Evolutionary conservation across 129 eudicot species (phyloP), one percentile per base, ranked within the genome.

Genomic region (Dittrichia graveolens): DNA sequence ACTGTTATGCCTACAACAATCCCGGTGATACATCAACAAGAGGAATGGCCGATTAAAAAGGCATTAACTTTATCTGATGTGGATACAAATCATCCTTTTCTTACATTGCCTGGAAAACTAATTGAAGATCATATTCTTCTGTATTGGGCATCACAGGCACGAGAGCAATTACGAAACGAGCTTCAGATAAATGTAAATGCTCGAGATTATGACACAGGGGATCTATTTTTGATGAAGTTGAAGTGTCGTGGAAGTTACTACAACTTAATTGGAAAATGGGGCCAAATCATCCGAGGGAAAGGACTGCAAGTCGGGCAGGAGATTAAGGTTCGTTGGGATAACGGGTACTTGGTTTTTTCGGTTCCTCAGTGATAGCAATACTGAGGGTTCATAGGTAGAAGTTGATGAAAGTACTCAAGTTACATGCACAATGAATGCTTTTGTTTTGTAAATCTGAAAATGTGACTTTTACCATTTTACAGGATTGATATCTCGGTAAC

Each of bases 11-110:
- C 75, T 24, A 69, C 86, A 38, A 46, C 83, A 38, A 60, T 81
- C 73, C 81, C 88, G 3, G 79, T 78, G 44, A 78, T 71, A 40
- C 73, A 70, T 18, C 72, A 78, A 34, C 82, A 76, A 19, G 90
- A 90, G n/a, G 73, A 78, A 60, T 90, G 96, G 96, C 93, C 96
- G 18, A 90, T 90, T 62, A 90, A 85, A 79, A 90, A 90, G 75
- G 84, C 85, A 3, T 77, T 90, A 13, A 90, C 96, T 8, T 76
- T 83, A 56, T 90, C 96, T 12, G 96, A 90, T 71, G 96, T 90
- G 81, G 96, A 90, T 66, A 90, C 87, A 0, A 90, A 90, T 74
- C 96, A 90, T 64, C 96, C 96, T 7, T 90, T 90, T 41, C 87
- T 90, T n/a, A 90, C 96, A 4, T 85, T 90, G 68, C 88, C 96